Conservation (phyloP, 495 filamentous ascomycete genomes). For the Aspergillus bertholletiae region DNA sequence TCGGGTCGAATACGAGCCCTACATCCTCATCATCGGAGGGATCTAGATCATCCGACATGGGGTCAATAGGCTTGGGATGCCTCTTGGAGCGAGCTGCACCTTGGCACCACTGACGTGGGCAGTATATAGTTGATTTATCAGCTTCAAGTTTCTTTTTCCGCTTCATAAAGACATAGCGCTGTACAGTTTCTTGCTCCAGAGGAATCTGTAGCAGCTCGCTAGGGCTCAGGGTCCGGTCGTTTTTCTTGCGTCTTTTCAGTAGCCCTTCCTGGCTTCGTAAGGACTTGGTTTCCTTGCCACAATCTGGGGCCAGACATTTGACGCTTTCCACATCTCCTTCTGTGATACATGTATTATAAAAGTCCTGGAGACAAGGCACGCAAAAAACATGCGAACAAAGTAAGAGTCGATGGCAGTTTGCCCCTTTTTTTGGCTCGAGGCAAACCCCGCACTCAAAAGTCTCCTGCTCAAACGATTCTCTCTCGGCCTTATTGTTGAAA, state of each 20-base stretch:
- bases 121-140: constrained; percentile 90
- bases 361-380: constrained; percentile 75
- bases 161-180: constrained; percentile 84
- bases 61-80: constrained; percentile 62
- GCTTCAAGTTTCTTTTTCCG: constrained; percentile 88
- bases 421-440: constrained; percentile 88
- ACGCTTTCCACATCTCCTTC: constrained; percentile 79
- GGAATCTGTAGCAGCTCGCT: constrained; percentile 88
- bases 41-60: constrained; percentile 47
- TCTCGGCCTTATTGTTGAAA: constrained; percentile 70
- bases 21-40: constrained; percentile 43
- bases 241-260: constrained; percentile 37
- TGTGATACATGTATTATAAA: constrained; percentile 80
- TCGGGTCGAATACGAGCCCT: constrained; percentile 26
- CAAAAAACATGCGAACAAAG: constrained; percentile 92
- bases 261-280: constrained; percentile 12
- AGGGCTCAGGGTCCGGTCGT: constrained; percentile 69
- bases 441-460: constrained; percentile 92
- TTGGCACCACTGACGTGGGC: constrained; percentile 90
- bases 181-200: constrained; percentile 65
- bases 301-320: constrained; percentile 72
- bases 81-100: constrained; percentile 80
- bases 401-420: constrained; percentile 70
- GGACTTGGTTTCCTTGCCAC: constrained; percentile 56
- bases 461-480: constrained; percentile 71